Conservation (phyloP, 129 eudicot genomes). For the Solidago caesia region DNA sequence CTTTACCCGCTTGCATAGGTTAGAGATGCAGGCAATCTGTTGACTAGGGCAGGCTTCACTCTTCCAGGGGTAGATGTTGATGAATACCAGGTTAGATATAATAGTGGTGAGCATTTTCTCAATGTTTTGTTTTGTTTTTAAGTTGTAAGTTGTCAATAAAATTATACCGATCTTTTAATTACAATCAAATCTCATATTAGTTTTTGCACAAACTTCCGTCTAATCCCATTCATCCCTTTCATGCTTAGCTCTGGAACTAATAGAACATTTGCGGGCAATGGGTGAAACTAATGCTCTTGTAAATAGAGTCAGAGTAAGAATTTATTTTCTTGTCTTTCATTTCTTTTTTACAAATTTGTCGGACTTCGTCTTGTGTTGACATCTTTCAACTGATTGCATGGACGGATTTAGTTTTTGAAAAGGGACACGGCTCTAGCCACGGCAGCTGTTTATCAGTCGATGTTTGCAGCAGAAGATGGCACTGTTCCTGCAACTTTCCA, state of each 20-base stretch:
- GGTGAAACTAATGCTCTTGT: conserved; percentile 95
- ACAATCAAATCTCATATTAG: neutral
- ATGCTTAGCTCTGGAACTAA: conserved; percentile 81
- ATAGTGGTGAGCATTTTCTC: conserved; percentile 60
- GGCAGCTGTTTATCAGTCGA: conserved; percentile 85
- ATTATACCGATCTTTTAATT: neutral
- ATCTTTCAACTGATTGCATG: neutral
- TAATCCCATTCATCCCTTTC: conserved; percentile 6
- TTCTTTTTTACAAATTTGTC: neutral
- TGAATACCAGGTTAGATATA: conserved; percentile 89
- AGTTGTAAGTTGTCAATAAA: conserved; percentile 8
- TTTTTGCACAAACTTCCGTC: conserved; percentile 5
- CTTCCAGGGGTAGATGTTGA: conserved; percentile 99
- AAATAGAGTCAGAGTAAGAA: conserved; percentile 65
- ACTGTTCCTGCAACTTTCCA: conserved; percentile 94
- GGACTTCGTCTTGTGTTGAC: neutral
- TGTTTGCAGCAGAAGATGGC: conserved; percentile 98
- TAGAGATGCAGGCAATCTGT: conserved; percentile 95
- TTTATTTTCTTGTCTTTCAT: neutral
- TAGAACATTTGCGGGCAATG: conserved; percentile 93
- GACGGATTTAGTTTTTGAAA: conserved; percentile 51
- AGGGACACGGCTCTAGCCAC: conserved; percentile 88
- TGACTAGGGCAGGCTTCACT: conserved; percentile 95
- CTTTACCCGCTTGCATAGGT: conserved; percentile 49
- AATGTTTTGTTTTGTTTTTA: neutral